Conservation (phyloP, 768 basidiomycete species). For the Tricholoma flavovirens region DNA sequence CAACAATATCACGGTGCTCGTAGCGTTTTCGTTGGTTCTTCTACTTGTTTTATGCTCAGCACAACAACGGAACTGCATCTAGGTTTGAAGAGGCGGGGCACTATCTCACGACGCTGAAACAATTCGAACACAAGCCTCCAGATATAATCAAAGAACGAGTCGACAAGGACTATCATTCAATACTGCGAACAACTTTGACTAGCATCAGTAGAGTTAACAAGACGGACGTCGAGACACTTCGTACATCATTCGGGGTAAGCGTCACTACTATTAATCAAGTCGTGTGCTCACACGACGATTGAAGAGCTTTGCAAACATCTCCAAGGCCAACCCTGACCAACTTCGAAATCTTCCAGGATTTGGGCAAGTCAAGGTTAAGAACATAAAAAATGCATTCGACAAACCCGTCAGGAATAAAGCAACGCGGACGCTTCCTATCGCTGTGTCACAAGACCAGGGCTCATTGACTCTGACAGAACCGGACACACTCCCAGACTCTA, state of each 20-base stretch:
- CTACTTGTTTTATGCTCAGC: neutral
- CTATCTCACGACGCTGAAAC: conserved; percentile 88
- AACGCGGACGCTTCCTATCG: conserved; percentile 39
- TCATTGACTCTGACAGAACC: neutral
- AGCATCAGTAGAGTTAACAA: conserved; percentile 93
- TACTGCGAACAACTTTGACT: conserved; percentile 79
- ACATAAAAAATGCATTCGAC: conserved; percentile 87
- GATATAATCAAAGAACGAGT: conserved; percentile 92
- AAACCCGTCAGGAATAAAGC: conserved; percentile 75
- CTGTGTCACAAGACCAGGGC: conserved; percentile 21
- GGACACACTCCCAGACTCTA: neutral
- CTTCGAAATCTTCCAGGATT: conserved; percentile 86
- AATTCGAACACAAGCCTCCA: conserved; percentile 90
- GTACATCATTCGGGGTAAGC: conserved; percentile 86
- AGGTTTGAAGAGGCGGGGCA: conserved; percentile 90
- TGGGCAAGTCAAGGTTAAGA: conserved; percentile 88
- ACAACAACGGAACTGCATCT: neutral
- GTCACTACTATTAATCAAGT: neutral
- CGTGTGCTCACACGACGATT: neutral
- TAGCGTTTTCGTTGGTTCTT: conserved; percentile 76
- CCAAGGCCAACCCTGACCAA: conserved; percentile 64
- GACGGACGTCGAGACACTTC: conserved; percentile 91
- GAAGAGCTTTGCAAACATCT: conserved; percentile 84
- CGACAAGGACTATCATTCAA: conserved; percentile 81
- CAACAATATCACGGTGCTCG: conserved; percentile 89